Percentiles rank a stretch among this genome's conserved stretches.
Evolutionary conservation across 495 filamentous ascomycete species (phyloP).

Genomic region (Aspergillus sclerotiicarbonarius): DNA sequence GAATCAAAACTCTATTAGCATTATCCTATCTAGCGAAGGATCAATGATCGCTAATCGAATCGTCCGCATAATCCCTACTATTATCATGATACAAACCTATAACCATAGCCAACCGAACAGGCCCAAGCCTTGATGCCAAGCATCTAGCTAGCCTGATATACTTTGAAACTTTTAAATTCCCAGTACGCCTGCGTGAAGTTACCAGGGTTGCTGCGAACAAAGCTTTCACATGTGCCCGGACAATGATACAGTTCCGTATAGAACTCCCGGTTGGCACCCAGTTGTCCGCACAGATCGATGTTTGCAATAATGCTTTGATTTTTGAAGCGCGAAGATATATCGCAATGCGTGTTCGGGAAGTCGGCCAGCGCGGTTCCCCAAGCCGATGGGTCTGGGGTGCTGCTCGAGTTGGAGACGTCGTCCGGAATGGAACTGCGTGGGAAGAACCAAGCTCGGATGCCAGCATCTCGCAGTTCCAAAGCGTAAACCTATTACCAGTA

Average conservation of each 20-base stretch:
- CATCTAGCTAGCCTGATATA: conserved; percentile 35
- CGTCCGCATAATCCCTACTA: not conserved
- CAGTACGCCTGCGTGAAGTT: conserved; percentile 47
- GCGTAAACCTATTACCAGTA: conserved; percentile 37
- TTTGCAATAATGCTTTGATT: conserved; percentile 54
- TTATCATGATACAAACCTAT: not conserved
- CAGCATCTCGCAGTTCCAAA: conserved; percentile 42
- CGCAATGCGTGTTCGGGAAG: conserved; percentile 50
- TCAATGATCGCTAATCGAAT: not conserved
- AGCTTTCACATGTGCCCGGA: conserved; percentile 41
- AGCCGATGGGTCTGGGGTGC: conserved; percentile 42
- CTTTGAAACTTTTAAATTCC: conserved; percentile 49
- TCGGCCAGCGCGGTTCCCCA: conserved; percentile 50
- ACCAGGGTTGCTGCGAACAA: conserved; percentile 38
- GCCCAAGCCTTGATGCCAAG: not conserved
- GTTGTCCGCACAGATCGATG: conserved; percentile 49
- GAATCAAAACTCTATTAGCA: no score
- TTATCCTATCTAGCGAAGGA: no score
- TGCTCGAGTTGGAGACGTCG: conserved; percentile 29
- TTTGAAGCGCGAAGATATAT: conserved; percentile 45
- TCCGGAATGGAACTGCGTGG: conserved; percentile 35
- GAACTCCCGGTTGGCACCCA: conserved; percentile 31
- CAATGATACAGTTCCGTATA: conserved; percentile 43
- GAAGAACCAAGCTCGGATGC: conserved; percentile 53
- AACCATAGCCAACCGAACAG: not conserved